Evolutionary conservation across 2,329 filamentous ascomycete genomes (phyloP).

Genomic region (Aureobasidium sp.): DNA sequence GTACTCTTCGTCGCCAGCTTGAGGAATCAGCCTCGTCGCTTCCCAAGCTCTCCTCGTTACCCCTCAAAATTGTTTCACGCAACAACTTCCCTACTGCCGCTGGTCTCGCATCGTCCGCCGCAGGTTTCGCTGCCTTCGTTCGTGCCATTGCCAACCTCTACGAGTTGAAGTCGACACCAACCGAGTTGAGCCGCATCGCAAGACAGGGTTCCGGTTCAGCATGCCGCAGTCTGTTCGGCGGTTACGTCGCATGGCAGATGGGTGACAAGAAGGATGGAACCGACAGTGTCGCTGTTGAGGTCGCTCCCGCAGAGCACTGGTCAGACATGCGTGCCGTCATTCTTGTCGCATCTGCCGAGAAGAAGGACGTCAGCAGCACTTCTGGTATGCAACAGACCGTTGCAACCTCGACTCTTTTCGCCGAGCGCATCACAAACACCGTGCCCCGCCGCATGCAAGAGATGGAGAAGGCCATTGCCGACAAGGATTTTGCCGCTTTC

Average conservation of each 20-base stretch:
- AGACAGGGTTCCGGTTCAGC: constrained; percentile 92
- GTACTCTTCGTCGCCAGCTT: constrained; percentile 64
- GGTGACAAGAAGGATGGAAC: constrained; percentile 67
- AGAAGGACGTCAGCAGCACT: constrained; percentile 91
- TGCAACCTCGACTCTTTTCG: constrained; percentile 80
- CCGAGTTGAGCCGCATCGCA: constrained; percentile 80
- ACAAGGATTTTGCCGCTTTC: constrained; percentile 76
- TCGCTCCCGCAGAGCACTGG: constrained; percentile 87
- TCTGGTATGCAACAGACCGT: constrained; percentile 97
- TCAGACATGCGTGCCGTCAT: constrained; percentile 89
- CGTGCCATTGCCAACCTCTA: constrained; percentile 89
- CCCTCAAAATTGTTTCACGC: constrained; percentile 81
- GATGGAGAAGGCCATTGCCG: constrained; percentile 75
- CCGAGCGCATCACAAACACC: constrained; percentile 62
- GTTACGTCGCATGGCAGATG: constrained; percentile 91
- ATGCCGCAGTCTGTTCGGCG: constrained; percentile 86
- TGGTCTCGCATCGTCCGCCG: constrained; percentile 62
- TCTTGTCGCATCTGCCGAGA: constrained; percentile 82
- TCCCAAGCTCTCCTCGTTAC: constrained; percentile 69
- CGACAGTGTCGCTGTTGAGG: constrained; percentile 81
- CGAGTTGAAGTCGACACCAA: constrained; percentile 68
- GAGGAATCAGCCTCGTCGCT: constrained; percentile 64
- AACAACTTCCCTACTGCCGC: constrained; percentile 99
- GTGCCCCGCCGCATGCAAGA: constrained; percentile 75
- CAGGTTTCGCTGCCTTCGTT: constrained; percentile 60